Evolutionary conservation across 805 yeast genomes (phyloP).

Genomic region (Candida mattraensis): DNA sequence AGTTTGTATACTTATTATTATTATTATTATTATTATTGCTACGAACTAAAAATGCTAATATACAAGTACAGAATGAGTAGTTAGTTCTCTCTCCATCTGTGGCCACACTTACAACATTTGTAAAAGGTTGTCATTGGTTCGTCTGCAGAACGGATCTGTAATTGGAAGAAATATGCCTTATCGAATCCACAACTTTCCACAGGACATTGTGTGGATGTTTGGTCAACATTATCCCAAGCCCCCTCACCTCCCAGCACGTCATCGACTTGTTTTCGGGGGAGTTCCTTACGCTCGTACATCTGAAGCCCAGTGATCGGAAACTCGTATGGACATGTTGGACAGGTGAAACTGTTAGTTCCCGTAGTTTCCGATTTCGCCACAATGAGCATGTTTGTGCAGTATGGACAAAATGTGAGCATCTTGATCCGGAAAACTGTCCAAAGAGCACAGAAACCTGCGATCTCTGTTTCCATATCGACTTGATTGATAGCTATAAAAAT

Average conservation of each 20-base stretch:
- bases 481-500: background rate
- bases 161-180: slow-evolving; percentile 94
- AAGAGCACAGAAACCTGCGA: too few species aligned
- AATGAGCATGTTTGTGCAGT: slow-evolving; percentile 87
- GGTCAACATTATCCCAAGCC: slow-evolving; percentile 99
- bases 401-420: slow-evolving; percentile 94
- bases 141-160: slow-evolving; percentile 96
- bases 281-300: slow-evolving; percentile 78
- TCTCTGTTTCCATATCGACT: background rate
- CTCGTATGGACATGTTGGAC: slow-evolving; percentile 94
- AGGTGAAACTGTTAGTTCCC: slow-evolving; percentile 65
- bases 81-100: slow-evolving; percentile 96
- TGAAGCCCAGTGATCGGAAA: slow-evolving; percentile 83
- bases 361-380: slow-evolving; percentile 58
- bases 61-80: too few species aligned
- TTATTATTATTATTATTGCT: too few species aligned
- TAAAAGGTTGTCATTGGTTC: slow-evolving; percentile 99
- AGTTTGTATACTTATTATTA: background rate
- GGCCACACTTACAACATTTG: slow-evolving; percentile 89
- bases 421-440: background rate
- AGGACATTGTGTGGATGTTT: slow-evolving; percentile 92
- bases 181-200: slow-evolving; percentile 79
- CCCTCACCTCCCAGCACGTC: slow-evolving; percentile 97
- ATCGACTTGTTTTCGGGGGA: slow-evolving; percentile 88
- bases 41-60: too few species aligned